Evolutionary conservation across 345 rosid species (phyloP), one percentile per base, ranked within the genome.

Genomic region (Boechera stricta): DNA sequence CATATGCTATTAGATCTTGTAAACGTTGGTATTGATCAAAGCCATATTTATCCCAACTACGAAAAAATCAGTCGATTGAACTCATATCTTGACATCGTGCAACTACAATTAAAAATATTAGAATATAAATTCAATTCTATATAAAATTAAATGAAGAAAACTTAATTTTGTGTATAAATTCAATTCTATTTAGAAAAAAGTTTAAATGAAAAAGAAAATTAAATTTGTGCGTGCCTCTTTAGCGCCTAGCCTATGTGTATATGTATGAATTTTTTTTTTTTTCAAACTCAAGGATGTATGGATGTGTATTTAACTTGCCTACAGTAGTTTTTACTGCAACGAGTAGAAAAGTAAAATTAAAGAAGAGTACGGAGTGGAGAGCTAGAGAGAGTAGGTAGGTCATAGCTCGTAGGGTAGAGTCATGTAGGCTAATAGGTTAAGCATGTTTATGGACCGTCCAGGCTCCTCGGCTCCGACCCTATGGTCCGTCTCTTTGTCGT

Each of bases 391-490:
- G 32, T 55, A 71, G 76, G 72, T 77, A 77, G 80, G 80, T 32
- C 69, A 53, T 31, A 63, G 71, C 5, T 16, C 6, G 41, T 61
- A 42, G 79, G 51, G 59, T 39, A 77, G 66, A 61, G 80, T 59
- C 16, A 32, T 69, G 58, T 71, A 77, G 80, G 60, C 54, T 56
- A 64, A 64, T 71, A 77, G 72, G 67, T 39, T 71, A 64, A 77
- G 81, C 81, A 77, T 71, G 81, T 77, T 71, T 77, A 71, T 77
- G 81, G 81, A 77, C 77, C 81, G 77, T 59, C 72, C 77, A 77
- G 80, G 81, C 76, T 71, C 81, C 61, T 77, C 81, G 72, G 72
- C 77, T 77, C 81, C 72, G 72, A 72, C 81, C 80, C 72, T 71
- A 71, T 77, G 81, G 81, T 71, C 81, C 81, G 81, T 77, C 72